Conservation (phyloP, 495 filamentous ascomycete genomes). For the Hyaloscypha variabilis region DNA sequence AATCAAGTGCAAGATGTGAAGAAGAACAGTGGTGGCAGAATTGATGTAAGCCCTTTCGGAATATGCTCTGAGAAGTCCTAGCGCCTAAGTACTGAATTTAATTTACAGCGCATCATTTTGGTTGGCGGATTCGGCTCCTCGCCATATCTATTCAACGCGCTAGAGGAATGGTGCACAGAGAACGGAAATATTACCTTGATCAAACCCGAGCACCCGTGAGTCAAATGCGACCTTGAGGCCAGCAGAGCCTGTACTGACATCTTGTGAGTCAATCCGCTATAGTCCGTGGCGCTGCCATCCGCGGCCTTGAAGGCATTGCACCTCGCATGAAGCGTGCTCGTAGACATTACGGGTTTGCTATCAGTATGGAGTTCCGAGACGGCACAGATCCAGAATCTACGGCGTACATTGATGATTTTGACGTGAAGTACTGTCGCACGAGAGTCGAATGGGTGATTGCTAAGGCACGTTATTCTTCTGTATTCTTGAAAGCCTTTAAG, state of each 20-base stretch:
- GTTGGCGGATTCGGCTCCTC: conserved; percentile 40
- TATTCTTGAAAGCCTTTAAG: too few species aligned
- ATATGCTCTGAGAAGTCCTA: too few species aligned
- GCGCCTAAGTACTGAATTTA: too few species aligned
- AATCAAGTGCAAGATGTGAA: conserved; percentile 27
- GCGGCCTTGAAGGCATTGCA: conserved; percentile 22
- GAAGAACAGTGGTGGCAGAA: conserved; percentile 1
- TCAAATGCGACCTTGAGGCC: too few species aligned
- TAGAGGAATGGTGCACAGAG: conserved; percentile 29
- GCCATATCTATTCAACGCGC: conserved; percentile 25
- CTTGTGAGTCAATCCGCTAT: conserved; percentile 26
- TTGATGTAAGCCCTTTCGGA: background rate
- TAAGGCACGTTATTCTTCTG: too few species aligned
- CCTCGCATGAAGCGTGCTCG: conserved; percentile 11
- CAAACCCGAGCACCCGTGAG: background rate
- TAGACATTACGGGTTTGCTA: conserved; percentile 12
- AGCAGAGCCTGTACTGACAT: too few species aligned
- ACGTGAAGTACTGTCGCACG: conserved; percentile 9
- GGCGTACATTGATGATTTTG: background rate
- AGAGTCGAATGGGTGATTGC: conserved; percentile 21
- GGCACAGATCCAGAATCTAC: conserved; percentile 11
- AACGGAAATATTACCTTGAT: conserved; percentile 10
- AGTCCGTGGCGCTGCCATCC: conserved; percentile 21
- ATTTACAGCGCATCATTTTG: conserved; percentile 32
- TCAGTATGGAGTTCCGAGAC: background rate